These are phyloP conservation scores for Musa beccarii DNA, from an alignment of 176 grass and related monocot species.

Conservation along the genomic window DNA sequence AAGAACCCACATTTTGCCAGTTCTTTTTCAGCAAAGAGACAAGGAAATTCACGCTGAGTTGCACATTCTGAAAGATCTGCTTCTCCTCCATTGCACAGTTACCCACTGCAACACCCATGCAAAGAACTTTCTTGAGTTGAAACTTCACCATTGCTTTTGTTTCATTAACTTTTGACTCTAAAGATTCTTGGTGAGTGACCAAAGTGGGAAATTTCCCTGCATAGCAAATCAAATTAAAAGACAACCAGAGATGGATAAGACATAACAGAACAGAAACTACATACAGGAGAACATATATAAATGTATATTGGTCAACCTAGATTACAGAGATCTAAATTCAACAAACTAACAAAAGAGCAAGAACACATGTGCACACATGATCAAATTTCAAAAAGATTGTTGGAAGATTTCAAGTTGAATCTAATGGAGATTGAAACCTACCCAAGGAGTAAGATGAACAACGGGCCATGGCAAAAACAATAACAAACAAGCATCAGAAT, in stretches of 20 bases:
- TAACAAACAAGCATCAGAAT: no score
- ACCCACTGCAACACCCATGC: constrained; percentile 88
- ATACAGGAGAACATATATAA: no score
- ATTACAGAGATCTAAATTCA: no score
- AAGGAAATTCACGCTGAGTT: constrained; percentile 74
- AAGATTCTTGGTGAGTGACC: constrained; percentile 56
- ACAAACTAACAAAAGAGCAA: no score
- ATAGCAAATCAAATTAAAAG: neutral
- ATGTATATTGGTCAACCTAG: no score
- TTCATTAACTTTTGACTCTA: constrained; percentile 72
- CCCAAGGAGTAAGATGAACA: no score
- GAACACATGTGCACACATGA: no score
- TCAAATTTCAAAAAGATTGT: no score
- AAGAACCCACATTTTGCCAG: constrained; percentile 54
- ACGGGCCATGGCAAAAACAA: no score
- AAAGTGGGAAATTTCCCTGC: constrained; percentile 68
- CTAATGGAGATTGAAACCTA: no score
- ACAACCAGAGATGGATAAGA: neutral
- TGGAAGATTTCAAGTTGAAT: no score
- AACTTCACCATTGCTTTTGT: constrained; percentile 76
- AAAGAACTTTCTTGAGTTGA: constrained; percentile 73
- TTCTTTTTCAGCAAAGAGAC: constrained; percentile 78
- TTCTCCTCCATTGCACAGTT: constrained; percentile 76
- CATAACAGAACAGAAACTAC: no score
- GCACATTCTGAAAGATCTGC: constrained; percentile 66